These are phyloP conservation scores for Leishmania tropica DNA, from an alignment of 208 protist genomes.

Conservation along the genomic window DNA sequence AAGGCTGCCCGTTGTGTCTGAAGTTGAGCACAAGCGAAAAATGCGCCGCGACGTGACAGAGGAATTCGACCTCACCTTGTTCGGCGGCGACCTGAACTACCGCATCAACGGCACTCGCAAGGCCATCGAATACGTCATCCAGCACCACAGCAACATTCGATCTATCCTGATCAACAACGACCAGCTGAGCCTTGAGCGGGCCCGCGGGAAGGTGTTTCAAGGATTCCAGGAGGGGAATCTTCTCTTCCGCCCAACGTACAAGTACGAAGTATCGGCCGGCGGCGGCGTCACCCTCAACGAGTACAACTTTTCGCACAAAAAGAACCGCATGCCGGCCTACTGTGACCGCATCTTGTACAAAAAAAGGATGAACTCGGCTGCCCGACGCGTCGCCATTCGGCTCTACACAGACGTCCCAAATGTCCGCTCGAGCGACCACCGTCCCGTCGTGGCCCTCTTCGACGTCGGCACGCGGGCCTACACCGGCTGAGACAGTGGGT, in stretches of 20 bases:
- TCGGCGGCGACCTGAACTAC: conserved; percentile 97
- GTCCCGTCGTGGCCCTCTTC: conserved; percentile 81
- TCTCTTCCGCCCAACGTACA: conserved; percentile 94
- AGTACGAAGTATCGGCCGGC: conserved; percentile 71
- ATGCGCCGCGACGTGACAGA: conserved; percentile 77
- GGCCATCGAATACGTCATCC: conserved; percentile 81
- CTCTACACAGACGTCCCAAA: conserved; percentile 86
- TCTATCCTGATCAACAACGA: conserved; percentile 88
- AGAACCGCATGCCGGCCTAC: conserved; percentile 80
- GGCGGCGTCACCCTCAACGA: conserved; percentile 38
- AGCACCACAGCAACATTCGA: conserved; percentile 61
- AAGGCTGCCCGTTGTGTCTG: conserved; percentile 18
- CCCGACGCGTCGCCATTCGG: conserved; percentile 43
- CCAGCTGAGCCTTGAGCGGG: conserved; percentile 89
- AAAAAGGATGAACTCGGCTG: conserved; percentile 36
- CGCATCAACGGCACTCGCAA: conserved; percentile 89
- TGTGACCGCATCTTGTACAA: conserved; percentile 89
- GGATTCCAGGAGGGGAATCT: conserved; percentile 88
- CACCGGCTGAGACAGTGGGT: background rate
- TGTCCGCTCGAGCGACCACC: conserved; percentile 86
- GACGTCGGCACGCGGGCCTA: conserved; percentile 61
- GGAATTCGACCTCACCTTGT: conserved; percentile 93
- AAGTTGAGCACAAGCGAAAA: background rate
- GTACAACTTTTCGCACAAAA: conserved; percentile 75
- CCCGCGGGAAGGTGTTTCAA: conserved; percentile 76